These are phyloP conservation scores for Moesziomyces sp. DNA, from an alignment of 1,284 basidiomycete genomes.

Conservation along the genomic window DNA sequence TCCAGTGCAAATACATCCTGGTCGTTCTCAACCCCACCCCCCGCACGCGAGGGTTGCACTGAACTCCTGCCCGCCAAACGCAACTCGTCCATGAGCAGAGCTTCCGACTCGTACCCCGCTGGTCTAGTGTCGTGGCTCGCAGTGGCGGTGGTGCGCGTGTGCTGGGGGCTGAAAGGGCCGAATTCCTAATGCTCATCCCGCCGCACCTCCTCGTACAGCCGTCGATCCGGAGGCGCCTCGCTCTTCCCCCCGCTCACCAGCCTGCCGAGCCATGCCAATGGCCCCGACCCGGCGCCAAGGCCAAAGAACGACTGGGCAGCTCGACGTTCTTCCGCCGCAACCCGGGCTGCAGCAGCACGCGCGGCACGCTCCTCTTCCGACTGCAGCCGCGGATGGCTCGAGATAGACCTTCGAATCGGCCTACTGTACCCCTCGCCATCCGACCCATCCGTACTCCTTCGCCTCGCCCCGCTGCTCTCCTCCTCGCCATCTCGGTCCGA, in stretches of 20 bases:
- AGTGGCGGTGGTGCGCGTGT: background rate
- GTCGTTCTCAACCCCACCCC: background rate
- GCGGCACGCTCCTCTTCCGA: conserved; percentile 79
- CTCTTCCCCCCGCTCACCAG: conserved; percentile 29
- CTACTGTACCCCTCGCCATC: conserved; percentile 25
- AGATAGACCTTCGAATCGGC: conserved; percentile 52
- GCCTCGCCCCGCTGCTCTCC: conserved; percentile 14
- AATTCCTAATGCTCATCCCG: conserved; percentile 55
- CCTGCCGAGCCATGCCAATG: conserved; percentile 19
- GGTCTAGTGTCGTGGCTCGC: too few relatives aligned
- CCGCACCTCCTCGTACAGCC: conserved; percentile 48
- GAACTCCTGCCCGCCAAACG: background rate
- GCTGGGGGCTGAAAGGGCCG: conserved; percentile 32
- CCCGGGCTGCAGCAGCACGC: conserved; percentile 61
- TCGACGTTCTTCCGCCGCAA: conserved; percentile 70
- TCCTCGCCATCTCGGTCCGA: conserved; percentile 32
- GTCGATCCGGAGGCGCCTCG: conserved; percentile 25
- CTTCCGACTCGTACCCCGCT: conserved; percentile 1
- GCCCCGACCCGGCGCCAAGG: conserved; percentile 8
- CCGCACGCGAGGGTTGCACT: background rate
- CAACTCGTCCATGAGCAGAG: conserved; percentile 13
- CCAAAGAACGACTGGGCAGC: conserved; percentile 71
- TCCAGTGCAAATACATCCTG: conserved; percentile 5
- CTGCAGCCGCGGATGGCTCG: conserved; percentile 73
- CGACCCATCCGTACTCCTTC: conserved; percentile 27